Evolutionary conservation across 2,329 filamentous ascomycete species (phyloP), one percentile per base, ranked within the genome.

Genomic region (Celoporthe dispersa): DNA sequence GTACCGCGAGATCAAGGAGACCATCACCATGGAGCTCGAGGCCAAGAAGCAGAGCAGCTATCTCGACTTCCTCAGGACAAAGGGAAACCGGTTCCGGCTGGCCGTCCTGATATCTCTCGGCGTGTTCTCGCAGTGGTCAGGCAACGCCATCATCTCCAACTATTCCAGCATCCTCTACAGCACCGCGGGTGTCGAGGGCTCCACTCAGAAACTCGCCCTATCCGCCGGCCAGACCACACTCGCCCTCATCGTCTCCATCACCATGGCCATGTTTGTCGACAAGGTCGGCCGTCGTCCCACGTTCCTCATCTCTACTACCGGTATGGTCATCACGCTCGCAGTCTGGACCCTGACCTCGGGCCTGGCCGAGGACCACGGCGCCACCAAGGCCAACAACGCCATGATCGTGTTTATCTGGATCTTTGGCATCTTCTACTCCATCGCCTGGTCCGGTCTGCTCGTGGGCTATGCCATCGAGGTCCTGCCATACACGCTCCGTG

Each of bases 91-190:
- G 66, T 85, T 87, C 76, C 82, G 87, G 59, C 77, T 89, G 57
- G 74, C 80, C 33, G 79, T 90, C 39, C 79, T 88, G 66, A 76
- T 86, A 62, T 86, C 86, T 1, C 81, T 89, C 35, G 87, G 86
- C 75, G 77, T 89, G 71, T 88, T 89, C 79, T 88, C 85, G 0
- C 87, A 89, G 77, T 89, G 86, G 82, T 86, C 83, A 48, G 87
- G 88, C 67, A 89, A 89, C 76, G 87, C 84, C 70, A 83, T 89
- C 64, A 86, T 89, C 74, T 86, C 83, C 70, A 88, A 89, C 80
- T 90, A 88, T 73, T 82, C 85, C 55, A 84, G 81, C 70, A 79
- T 82, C 70, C 84, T 89, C 63, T 88, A 88, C 78, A 77, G 82
- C 55, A 82, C 81, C 48, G 86, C 86, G 71, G 87, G 87, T 68